phyloP scores from a whole-genome alignment of 306 rosid species.

The Arachis hypogaea region DNA sequence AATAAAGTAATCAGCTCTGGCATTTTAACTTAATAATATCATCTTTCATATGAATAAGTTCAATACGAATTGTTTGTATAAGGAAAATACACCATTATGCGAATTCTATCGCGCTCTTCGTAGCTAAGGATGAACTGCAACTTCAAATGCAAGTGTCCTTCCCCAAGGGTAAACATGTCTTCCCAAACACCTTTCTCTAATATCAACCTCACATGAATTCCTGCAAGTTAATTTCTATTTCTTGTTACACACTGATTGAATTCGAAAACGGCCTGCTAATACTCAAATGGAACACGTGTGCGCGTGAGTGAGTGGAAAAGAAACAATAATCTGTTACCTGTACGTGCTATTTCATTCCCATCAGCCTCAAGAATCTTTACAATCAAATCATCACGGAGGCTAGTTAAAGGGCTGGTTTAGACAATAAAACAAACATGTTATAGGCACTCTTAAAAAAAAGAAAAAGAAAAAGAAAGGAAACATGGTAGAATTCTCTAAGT shows the following conservation, averaged over 20 bases:
- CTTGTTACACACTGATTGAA: conserved; percentile 32
- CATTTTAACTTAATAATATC: conserved; percentile 2
- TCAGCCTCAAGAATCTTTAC: conserved; percentile 62
- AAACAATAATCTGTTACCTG: conserved; percentile 62
- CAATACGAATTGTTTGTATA: conserved; percentile 14
- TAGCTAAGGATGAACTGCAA: conserved; percentile 75
- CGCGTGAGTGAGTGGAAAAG: conserved; percentile 2
- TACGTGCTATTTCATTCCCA: conserved; percentile 68
- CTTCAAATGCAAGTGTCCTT: conserved; percentile 70
- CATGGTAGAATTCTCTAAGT: conserved; percentile 8
- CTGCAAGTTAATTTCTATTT: conserved; percentile 51
- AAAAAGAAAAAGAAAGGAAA: neutral
- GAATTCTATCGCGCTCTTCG: conserved; percentile 76
- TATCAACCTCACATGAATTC: conserved; percentile 62
- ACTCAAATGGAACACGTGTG: neutral
- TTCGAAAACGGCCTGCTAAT: neutral
- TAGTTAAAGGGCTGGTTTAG: conserved; percentile 71
- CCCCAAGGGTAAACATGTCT: conserved; percentile 71
- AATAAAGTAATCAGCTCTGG: neutral
- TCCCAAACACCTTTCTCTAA: conserved; percentile 88
- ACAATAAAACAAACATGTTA: conserved; percentile 26
- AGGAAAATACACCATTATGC: conserved; percentile 58
- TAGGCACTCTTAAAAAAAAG: neutral
- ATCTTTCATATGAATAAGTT: conserved; percentile 15
- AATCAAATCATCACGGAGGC: conserved; percentile 73